Base-by-base conservation (phyloP, 1,284 basidiomycete species). In the Moesziomyces globuligerus region DNA sequence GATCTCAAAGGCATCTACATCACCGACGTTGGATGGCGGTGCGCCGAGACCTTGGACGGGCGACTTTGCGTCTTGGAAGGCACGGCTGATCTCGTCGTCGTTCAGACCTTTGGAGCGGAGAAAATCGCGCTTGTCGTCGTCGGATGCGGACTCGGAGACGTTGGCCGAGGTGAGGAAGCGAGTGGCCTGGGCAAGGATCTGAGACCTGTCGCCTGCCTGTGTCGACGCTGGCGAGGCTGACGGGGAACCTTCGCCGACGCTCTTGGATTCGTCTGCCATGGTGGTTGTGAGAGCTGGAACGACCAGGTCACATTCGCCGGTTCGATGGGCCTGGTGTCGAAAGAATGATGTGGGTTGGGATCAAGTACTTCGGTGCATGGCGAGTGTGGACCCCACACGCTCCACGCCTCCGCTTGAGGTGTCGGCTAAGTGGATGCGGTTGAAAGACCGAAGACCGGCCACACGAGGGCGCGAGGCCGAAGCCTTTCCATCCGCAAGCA, bases 81-180 rank as follows among this genome's bases (percentile, higher is more conserved):
- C 79, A 13, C 56, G 62, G 13, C 59, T 56, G 44, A 81, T 81
- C 43, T 62, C 70, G 36, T 60, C 74, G 44, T 79, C 72, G 11
- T 51, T 52, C 41, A 81, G 20, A n/a, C 79, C 79, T 39, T 81
- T 81, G 26, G 71, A 67, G 1, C 62, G 61, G 29, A 81, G 40
- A 39, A 81, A 81, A 10, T 68, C 58, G 10, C 66, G 58, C 56
- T 81, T 71, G 39, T 56, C 51, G 15, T 69, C 62, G 25, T 72
- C 49, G 3, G 57, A 50, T 13, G 59, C 58, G 5, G 50, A 60
- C 4, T 60, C 58, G 21, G 61, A 56, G 32, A 72, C 52, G 26
- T 55, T 54, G 28, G 70, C 65, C 2, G 79, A 78, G 9, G 76
- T 80, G 24, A 81, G 59, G 52, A 81, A 81, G 28, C 79, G 74